These are phyloP conservation scores for Trichoderma sp. DNA, from an alignment of 2,329 filamentous ascomycete species.

Conservation along the genomic window DNA sequence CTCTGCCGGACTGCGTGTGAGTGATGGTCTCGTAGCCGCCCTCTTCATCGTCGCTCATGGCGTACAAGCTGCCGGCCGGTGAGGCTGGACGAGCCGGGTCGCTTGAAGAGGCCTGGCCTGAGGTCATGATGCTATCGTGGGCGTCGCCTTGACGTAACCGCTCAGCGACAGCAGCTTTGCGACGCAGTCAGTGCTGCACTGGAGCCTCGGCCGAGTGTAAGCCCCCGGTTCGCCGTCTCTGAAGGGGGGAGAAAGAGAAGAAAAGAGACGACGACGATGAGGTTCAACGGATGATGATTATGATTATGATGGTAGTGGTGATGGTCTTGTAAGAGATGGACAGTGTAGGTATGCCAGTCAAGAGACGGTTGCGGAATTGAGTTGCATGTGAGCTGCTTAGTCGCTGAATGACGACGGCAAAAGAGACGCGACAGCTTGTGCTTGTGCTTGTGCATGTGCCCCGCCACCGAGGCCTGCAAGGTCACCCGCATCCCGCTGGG, in stretches of 20 bases:
- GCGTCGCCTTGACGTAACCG: slow-evolving; percentile 18
- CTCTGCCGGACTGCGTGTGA: slow-evolving; percentile 72
- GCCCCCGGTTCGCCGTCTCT: neutral
- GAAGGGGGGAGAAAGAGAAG: no score
- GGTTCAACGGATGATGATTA: neutral
- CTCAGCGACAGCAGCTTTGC: neutral
- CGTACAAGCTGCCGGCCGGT: slow-evolving; percentile 87
- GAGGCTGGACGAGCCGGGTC: slow-evolving; percentile 52
- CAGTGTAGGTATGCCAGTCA: neutral
- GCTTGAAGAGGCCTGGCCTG: slow-evolving; percentile 12
- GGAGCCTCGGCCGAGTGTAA: neutral
- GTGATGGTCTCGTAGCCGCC: slow-evolving; percentile 93
- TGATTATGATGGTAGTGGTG: no score
- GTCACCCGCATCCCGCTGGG: slow-evolving; percentile 4
- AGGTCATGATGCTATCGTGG: slow-evolving; percentile 23
- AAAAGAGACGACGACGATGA: neutral
- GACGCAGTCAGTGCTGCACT: neutral
- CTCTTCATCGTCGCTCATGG: slow-evolving; percentile 94
- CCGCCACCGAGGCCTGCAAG: slow-evolving; percentile 20
- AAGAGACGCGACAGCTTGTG: slow-evolving; percentile 16
- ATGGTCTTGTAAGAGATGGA: neutral
- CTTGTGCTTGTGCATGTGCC: slow-evolving; percentile 27
- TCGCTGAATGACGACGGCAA: slow-evolving; percentile 26
- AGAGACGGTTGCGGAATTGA: slow-evolving; percentile 17
- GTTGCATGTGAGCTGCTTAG: slow-evolving; percentile 26